Evolutionary conservation across 768 basidiomycete genomes (phyloP).

Genomic region (Leucocoprinus sp.): DNA sequence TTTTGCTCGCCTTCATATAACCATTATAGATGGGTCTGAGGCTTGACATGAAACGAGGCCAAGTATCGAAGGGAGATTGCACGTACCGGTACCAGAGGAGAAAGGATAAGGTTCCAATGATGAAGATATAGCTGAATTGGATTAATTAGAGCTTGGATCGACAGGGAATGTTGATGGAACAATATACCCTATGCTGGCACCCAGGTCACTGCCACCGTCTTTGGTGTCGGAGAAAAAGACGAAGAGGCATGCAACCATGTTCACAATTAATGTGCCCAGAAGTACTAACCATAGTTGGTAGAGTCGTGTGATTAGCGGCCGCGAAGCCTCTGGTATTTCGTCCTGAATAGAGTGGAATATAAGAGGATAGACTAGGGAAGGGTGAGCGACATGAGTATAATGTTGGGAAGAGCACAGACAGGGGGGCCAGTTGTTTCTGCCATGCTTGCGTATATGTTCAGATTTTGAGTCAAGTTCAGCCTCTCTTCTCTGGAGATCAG

Average conservation of each 20-base stretch:
- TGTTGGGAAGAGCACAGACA: conserved; percentile 41
- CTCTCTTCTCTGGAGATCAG: conserved; percentile 75
- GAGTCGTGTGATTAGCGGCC: conserved; percentile 72
- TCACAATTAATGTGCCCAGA: conserved; percentile 70
- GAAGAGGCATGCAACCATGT: conserved; percentile 86
- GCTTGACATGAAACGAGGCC: conserved; percentile 13
- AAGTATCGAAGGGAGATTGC: conserved; percentile 9
- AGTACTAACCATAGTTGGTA: conserved; percentile 96
- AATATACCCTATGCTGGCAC: conserved; percentile 73
- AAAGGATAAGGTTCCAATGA: conserved; percentile 78
- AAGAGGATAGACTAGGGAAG: conserved; percentile 72
- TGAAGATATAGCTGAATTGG: conserved; percentile 56
- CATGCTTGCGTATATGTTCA: conserved; percentile 63
- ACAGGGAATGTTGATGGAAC: conserved; percentile 12
- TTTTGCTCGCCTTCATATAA: conserved; percentile 77
- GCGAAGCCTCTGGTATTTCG: conserved; percentile 80
- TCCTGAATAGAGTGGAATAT: conserved; percentile 90
- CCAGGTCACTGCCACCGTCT: conserved; percentile 74
- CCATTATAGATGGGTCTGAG: conserved; percentile 91
- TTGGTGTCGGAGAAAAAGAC: conserved; percentile 69
- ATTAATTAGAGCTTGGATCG: conserved; percentile 18
- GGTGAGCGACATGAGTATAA: conserved; percentile 13
- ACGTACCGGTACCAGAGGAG: conserved; percentile 90
- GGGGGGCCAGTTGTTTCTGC: conserved; percentile 90
- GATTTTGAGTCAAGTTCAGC: conserved; percentile 61